Evolutionary conservation across 2,329 filamentous ascomycete species (phyloP).

Genomic region (Beauveria scarabaeidicola): DNA sequence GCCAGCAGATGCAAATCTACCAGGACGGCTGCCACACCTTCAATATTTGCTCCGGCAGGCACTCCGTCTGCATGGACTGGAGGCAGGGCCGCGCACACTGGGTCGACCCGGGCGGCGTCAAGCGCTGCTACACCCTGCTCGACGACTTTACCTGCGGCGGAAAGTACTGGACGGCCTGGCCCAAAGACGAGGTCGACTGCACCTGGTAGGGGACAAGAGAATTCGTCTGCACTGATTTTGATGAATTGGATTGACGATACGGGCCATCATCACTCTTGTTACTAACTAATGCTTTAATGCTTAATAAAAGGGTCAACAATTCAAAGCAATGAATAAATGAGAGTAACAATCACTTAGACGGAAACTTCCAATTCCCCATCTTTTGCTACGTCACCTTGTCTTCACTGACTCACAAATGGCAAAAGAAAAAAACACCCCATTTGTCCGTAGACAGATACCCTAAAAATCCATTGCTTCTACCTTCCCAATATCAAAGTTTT

Average conservation of each 20-base stretch:
- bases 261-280: too few relatives aligned
- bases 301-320: too few relatives aligned
- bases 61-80: conserved; percentile 2
- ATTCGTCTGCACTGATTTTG: too few relatives aligned
- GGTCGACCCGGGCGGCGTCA: not conserved
- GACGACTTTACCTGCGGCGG: not conserved
- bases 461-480: conserved; percentile 1
- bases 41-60: not conserved
- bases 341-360: too few relatives aligned
- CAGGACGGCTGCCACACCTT: not conserved
- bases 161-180: not conserved
- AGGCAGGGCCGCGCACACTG: not conserved
- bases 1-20: not conserved
- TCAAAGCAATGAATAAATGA: too few relatives aligned
- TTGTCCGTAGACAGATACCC: not conserved
- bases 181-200: not conserved
- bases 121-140: not conserved
- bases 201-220: not conserved
- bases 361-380: too few relatives aligned
- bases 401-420: not conserved
- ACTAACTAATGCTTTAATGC: too few relatives aligned
- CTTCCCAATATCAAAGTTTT: not conserved
- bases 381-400: too few relatives aligned
- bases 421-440: not conserved
- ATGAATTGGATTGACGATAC: too few relatives aligned